Conservation (phyloP, 2,329 filamentous ascomycete species). For the Colletotrichum kahawae region DNA sequence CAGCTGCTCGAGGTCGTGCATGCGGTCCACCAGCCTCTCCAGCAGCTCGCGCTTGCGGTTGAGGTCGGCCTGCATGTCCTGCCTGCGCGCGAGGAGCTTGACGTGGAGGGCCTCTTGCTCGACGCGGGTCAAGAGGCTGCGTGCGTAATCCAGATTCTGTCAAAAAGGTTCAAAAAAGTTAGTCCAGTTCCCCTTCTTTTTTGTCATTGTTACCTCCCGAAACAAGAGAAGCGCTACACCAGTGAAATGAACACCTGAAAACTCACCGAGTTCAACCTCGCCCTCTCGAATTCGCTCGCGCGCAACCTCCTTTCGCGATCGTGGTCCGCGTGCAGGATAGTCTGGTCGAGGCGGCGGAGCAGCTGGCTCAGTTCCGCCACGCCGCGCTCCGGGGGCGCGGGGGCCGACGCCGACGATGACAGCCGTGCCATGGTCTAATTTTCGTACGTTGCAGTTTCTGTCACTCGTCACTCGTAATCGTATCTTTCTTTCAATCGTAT, state of each 20-base stretch:
- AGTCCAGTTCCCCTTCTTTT: neutral
- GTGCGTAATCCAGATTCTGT: constrained; percentile 77
- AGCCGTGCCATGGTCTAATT: constrained; percentile 14
- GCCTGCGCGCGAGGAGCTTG: constrained; percentile 62
- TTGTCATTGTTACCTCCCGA: neutral
- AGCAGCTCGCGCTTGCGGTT: constrained; percentile 69
- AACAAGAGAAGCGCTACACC: neutral
- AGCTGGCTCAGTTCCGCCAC: constrained; percentile 65
- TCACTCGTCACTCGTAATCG: neutral
- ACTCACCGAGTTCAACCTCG: constrained; percentile 43
- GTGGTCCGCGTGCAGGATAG: constrained; percentile 65
- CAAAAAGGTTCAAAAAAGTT: neutral
- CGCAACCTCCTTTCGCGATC: constrained; percentile 63
- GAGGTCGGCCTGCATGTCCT: constrained; percentile 68
- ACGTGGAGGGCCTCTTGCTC: constrained; percentile 71
- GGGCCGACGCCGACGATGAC: neutral
- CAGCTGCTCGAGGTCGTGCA: constrained; percentile 70
- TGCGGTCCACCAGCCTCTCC: constrained; percentile 67
- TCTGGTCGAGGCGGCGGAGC: constrained; percentile 68
- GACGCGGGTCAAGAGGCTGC: constrained; percentile 69
- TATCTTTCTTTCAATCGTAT: neutral
- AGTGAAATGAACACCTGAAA: too few relatives aligned
- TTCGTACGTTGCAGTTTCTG: neutral
- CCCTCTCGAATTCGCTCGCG: constrained; percentile 69
- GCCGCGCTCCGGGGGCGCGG: constrained; percentile 31